Evolutionary conservation across 2,329 filamentous ascomycete genomes (phyloP).

Genomic region (Pestalotiopsis sp.): DNA sequence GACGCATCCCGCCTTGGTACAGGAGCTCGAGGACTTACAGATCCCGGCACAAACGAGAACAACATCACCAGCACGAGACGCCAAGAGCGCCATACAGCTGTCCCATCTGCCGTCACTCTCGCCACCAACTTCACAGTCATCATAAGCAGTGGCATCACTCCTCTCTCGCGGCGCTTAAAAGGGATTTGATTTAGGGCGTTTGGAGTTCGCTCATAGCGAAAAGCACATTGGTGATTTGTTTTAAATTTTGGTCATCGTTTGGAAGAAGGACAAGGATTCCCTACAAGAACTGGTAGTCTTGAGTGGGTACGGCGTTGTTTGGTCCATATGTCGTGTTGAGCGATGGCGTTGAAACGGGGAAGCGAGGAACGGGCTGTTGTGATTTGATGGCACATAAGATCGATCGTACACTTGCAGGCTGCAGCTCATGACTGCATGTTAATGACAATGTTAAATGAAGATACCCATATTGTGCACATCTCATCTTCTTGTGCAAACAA

Average conservation of each 20-base stretch:
- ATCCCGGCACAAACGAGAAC: constrained; percentile 22
- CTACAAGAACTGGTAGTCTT: neutral
- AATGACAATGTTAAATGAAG: neutral
- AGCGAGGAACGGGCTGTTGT: neutral
- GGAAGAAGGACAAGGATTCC: neutral
- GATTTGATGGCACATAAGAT: neutral
- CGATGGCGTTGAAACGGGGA: neutral
- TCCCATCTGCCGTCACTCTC: neutral
- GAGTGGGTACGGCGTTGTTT: neutral
- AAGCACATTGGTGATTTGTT: neutral
- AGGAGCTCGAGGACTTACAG: constrained; percentile 19
- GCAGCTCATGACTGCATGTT: neutral
- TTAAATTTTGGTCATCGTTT: neutral
- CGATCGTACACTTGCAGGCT: neutral
- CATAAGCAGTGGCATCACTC: neutral
- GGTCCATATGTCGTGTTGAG: neutral
- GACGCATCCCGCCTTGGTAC: constrained; percentile 30
- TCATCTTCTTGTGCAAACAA: too few species aligned
- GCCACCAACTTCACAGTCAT: neutral
- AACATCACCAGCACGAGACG: constrained; percentile 18
- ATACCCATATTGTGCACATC: neutral
- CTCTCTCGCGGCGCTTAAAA: too few species aligned
- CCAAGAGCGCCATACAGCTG: neutral
- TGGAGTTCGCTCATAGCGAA: neutral
- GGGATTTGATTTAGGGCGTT: too few species aligned